Base-by-base conservation (phyloP, 2,329 filamentous ascomycete genomes). In the Scytalidium lignicola region DNA sequence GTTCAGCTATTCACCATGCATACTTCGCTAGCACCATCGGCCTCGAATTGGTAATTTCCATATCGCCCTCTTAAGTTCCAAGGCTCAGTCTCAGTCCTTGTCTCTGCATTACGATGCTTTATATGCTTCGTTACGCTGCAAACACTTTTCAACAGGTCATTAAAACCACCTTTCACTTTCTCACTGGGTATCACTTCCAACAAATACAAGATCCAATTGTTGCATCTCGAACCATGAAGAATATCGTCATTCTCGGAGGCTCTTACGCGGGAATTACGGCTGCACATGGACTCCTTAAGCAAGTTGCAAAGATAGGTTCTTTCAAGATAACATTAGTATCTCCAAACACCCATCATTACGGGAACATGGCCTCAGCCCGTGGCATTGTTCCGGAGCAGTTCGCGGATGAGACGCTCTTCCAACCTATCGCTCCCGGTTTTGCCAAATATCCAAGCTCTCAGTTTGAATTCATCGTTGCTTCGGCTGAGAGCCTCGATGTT, bases 261-360 rank as follows among this genome's bases (percentile, higher is more conserved):
- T 63, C 62, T 22, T 65, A 47, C 43, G 55, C 57, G 17, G 65
- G 62, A 10, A 53, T 67, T 32, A 55, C 53, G 28, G 53, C 59
- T 1, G 56, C 64, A n/a, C 65, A 67, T 50, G 53, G 57, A 20
- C 53, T 67, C 41, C 46, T 66, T 28, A 67, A 66, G 43, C 51
- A 61, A 43, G 49, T 41, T 49, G 17, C 51, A 47, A 55, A 53
- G 3, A 55, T 48, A n/a, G 50, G 49, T 3, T 67, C 68, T 10
- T 76, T 79, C 60, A 76, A 77, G 49, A 64, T 84, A 41, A 73
- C 74, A 47, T 65, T 82, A 17, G 69, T 85, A 56, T 74, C 76
- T 48, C 76, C 74, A 1, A 73, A 70, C 44, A 71, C 71, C 10
- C 66, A 78, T 50, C 67, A 78, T 53, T 74, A 71, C 65, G 80